Conservation (phyloP, 164 flowering plant species). For the Annona squamosa region DNA sequence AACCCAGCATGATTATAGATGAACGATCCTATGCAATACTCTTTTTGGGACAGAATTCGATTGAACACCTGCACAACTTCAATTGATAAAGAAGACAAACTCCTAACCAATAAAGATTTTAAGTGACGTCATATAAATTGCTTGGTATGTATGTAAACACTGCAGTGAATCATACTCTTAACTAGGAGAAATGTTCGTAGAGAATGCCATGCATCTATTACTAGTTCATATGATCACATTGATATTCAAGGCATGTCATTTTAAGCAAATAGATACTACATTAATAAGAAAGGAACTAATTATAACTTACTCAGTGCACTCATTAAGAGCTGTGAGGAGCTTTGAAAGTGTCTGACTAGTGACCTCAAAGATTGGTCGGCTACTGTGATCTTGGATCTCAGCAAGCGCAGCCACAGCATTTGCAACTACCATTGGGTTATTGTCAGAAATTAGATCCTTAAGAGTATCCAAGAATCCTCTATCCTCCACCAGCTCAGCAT, state of each 20-base stretch:
- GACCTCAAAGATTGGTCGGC: constrained; percentile 77
- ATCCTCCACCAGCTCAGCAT: constrained; percentile 98
- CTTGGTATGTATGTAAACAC: too few relatives aligned
- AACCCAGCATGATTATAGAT: background rate
- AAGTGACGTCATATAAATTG: too few relatives aligned
- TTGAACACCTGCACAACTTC: background rate
- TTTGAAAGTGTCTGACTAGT: constrained; percentile 83
- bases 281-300: too few relatives aligned
- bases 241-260: too few relatives aligned
- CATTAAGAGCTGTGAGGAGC: constrained; percentile 96
- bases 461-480: constrained; percentile 92
- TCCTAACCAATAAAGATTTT: too few relatives aligned
- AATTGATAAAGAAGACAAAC: too few relatives aligned
- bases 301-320: constrained; percentile 82
- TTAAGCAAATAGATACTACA: too few relatives aligned
- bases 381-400: constrained; percentile 92
- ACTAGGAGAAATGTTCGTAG: too few relatives aligned
- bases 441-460: constrained; percentile 97
- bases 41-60: background rate
- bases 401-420: constrained; percentile 99
- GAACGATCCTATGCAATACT: background rate
- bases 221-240: too few relatives aligned
- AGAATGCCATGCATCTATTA: too few relatives aligned
- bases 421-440: constrained; percentile 99
- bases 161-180: too few relatives aligned